A percentile compares a stretch with the other conserved stretches of the same genome.
These are phyloP conservation scores for Corchorus capsularis DNA, from an alignment of 345 rosid genomes.

Conservation along the genomic window DNA sequence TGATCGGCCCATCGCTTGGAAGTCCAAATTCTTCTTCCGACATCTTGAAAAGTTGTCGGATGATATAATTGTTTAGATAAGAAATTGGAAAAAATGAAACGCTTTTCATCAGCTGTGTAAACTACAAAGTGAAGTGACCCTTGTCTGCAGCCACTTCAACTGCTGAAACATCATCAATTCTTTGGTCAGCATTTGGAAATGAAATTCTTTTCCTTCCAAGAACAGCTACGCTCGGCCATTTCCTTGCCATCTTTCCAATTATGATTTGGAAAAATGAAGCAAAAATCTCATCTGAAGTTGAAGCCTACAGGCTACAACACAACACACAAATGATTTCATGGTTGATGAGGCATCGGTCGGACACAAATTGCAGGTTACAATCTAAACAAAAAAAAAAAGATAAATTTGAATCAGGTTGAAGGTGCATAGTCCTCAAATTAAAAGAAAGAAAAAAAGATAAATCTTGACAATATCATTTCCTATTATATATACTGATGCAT, in stretches of 20 bases:
- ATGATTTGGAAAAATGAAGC: too few species aligned
- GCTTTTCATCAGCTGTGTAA: background rate
- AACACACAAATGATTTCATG: too few species aligned
- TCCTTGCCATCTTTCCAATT: slow-evolving; percentile 30
- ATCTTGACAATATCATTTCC: too few species aligned
- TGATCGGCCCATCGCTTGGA: slow-evolving; percentile 32
- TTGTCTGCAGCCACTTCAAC: slow-evolving; percentile 15
- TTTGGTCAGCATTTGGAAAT: background rate
- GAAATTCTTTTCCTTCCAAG: slow-evolving; percentile 18
- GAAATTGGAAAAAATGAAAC: background rate
- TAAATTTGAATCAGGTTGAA: too few species aligned
- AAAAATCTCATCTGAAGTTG: too few species aligned
- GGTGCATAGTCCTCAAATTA: too few species aligned
- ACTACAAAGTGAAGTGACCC: slow-evolving; percentile 1
- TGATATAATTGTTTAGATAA: slow-evolving; percentile 26
- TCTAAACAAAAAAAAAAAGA: too few species aligned
- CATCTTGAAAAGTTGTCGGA: slow-evolving; percentile 38
- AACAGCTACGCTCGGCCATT: slow-evolving; percentile 22
- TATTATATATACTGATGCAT: too few species aligned
- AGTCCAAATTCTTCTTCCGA: slow-evolving; percentile 45
- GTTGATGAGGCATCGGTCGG: too few species aligned
- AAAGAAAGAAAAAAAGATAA: too few species aligned
- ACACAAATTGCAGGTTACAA: too few species aligned
- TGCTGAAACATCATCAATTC: background rate
- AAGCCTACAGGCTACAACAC: too few species aligned